phyloP scores from a whole-genome alignment of 805 yeast genomes.

The Lipomyces japonicus region DNA sequence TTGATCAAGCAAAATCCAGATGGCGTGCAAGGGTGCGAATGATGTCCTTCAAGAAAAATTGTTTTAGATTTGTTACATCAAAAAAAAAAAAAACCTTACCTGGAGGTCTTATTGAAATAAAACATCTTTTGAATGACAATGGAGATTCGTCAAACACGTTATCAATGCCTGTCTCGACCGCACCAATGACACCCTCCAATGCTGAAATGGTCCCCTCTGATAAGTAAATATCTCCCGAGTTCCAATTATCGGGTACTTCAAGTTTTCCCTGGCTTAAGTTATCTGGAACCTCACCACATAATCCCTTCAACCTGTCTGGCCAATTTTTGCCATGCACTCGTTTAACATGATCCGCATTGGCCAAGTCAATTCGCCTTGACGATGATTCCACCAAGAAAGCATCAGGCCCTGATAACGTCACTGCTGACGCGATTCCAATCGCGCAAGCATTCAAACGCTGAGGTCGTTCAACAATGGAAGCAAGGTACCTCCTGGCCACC shows the following conservation, averaged over 20 bases:
- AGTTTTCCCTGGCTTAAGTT: conserved; percentile 52
- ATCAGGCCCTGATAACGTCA: conserved; percentile 61
- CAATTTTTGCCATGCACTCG: conserved; percentile 72
- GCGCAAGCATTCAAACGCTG: conserved; percentile 72
- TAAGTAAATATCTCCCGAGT: conserved; percentile 75
- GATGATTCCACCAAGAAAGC: conserved; percentile 16
- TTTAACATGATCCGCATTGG: conserved; percentile 52
- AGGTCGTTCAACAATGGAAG: conserved; percentile 78
- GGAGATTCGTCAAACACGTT: conserved; percentile 40
- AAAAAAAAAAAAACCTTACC: conserved; percentile 5
- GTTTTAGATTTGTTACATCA: conserved; percentile 52
- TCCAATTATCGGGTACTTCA: conserved; percentile 81
- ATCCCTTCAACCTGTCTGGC: conserved; percentile 55
- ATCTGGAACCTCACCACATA: conserved; percentile 57
- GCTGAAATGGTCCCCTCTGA: conserved; percentile 65
- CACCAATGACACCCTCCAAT: conserved; percentile 70
- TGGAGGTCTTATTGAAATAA: conserved; percentile 25
- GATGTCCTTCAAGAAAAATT: conserved; percentile 84
- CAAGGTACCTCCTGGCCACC: conserved; percentile 63
- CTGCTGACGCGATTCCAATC: conserved; percentile 74
- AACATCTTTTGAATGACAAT: conserved; percentile 28
- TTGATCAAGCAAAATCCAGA: conserved; percentile 80
- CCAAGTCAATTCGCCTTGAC: conserved; percentile 1
- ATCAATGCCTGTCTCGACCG: conserved; percentile 70
- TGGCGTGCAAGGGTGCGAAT: conserved; percentile 77